Evolutionary conservation across 1,284 basidiomycete species (phyloP), one percentile per base, ranked within the genome.

Genomic region (Ceratobasidium sp.): DNA sequence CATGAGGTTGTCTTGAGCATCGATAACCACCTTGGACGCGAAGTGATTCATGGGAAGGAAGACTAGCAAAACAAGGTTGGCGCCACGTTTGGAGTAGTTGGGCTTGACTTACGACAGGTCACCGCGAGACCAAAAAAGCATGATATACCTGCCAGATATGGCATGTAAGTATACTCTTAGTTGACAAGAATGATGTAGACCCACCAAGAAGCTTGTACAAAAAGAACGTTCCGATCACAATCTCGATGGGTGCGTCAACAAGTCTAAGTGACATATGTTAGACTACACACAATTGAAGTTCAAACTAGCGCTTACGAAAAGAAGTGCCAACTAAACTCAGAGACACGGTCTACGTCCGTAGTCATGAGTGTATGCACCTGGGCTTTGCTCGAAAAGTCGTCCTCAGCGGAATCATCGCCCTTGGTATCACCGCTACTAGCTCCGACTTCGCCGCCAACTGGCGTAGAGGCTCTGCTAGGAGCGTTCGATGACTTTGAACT

Each of bases 281-380:
- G 35, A 38, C 35, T 38, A 11, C 11, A 11, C 11, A 11, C 11
- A 26, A 16, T 16, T 49, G 66, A 64, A 72, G 14, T 30, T 32
- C 3, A 70, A 69, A 78, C 77, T 57, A 35, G 79, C 8, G 91
- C 82, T 50, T 91, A 83, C 1, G 88, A 83, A 78, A 91, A 94
- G 73, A 91, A 77, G 79, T 95, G 92, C 88, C 89, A 94, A 3
- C 90, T 84, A 78, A 95, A 94, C 72, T 96, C 92, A 79, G 90
- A 88, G 74, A 96, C 90, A 74, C 95, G 88, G 80, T 97, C 95
- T 43, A 95, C 93, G 77, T 98, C 96, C 5, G 93, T 93, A 2
- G 93, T 94, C 90, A 92, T 92, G 21, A 92, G 84, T 16, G 89
- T 93, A 90, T 95, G 93, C 77, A 96, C 90, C 82, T 96, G 94